A percentile compares a stretch with the other conserved stretches of the same genome.
phyloP scores from a whole-genome alignment of 1,284 basidiomycete genomes.

The Meira miltonrushii region DNA sequence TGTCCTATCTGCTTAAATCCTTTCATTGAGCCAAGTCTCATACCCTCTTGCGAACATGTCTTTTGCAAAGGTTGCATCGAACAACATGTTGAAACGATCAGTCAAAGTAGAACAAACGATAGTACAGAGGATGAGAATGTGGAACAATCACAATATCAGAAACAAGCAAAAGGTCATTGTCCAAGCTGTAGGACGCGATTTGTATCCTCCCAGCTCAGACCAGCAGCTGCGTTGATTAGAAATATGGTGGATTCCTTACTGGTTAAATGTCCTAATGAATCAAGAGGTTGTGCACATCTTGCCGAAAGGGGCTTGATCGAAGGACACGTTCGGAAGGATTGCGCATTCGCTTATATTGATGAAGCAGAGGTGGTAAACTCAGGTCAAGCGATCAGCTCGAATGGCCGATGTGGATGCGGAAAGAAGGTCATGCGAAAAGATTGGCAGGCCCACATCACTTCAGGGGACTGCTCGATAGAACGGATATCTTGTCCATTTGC shows the following conservation, averaged over 20 bases:
- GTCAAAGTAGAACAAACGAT: no score
- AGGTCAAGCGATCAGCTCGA: slow-evolving; percentile 6
- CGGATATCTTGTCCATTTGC: slow-evolving; percentile 2
- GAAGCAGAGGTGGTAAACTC: slow-evolving; percentile 24
- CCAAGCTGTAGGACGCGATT: slow-evolving; percentile 27
- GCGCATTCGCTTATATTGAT: slow-evolving; percentile 12
- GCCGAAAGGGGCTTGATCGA: slow-evolving; percentile 29
- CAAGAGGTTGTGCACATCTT: slow-evolving; percentile 26
- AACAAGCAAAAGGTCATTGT: slow-evolving; percentile 14
- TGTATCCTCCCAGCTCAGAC: slow-evolving; percentile 19
- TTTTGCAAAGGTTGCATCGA: slow-evolving; percentile 35
- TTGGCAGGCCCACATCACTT: slow-evolving; percentile 21
- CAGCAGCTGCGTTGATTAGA: slow-evolving; percentile 31
- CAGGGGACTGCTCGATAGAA: not conserved
- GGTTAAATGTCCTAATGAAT: slow-evolving; percentile 29
- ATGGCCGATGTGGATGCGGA: slow-evolving; percentile 24
- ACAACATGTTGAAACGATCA: not conserved
- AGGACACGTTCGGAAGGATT: slow-evolving; percentile 21
- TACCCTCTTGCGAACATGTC: slow-evolving; percentile 28
- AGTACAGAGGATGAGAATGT: slow-evolving; percentile 6
- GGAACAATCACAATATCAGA: not conserved
- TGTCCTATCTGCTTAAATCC: slow-evolving; percentile 20
- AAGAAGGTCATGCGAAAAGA: slow-evolving; percentile 38
- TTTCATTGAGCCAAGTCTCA: slow-evolving; percentile 28
- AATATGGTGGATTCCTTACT: slow-evolving; percentile 39